Base-by-base conservation (phyloP, 2,329 filamentous ascomycete genomes). In the Didymella arachidicola region DNA sequence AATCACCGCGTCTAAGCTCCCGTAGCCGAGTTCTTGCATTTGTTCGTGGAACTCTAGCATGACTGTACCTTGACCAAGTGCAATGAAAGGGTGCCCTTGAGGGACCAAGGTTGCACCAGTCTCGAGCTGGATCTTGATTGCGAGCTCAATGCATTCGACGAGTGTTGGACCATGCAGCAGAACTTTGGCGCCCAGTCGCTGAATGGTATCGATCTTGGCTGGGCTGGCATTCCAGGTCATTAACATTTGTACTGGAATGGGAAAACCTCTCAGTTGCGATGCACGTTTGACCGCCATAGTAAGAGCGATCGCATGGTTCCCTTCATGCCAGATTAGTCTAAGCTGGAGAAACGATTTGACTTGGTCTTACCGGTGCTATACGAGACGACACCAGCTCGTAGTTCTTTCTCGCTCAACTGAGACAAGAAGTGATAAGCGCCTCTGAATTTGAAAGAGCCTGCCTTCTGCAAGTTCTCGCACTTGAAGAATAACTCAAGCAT, bases 401-500 rank as follows among this genome's bases (percentile, higher is more conserved):
- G 26, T 45, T 4, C 43, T 30, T 45, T 45, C 3, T 45, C 43
- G n/a, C 5, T 45, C 27, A 45, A 30, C 26, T 45, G 43, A 45
- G 43, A 45, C 16, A 45, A 45, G 43, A 45, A 45, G 43, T 45
- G 43, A 32, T 45, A 45, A 30, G 43, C 25, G 10, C 43, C 43
- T 45, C 43, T 45, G 43, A 30, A 45, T 30, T 45, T 45, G 43
- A 45, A 45, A 30, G 43, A 45, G 26, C 43, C 43, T 45, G 43
- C 43, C 27, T 45, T 45, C n/a, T 45, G 43, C 43, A 45, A 45
- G 11, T 45, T 45, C 26, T 45, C 43, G 43, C 43, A 45, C 43
- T 45, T 45, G 43, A 45, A 45, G 43, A 30, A 45, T 30, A 45
- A 45, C 43, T 45, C 43, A 45, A 45, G 43, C 43, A 30, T 45